phyloP scores from a whole-genome alignment of 2,329 filamentous ascomycete genomes.

The Pseudogymnoascus sp. region DNA sequence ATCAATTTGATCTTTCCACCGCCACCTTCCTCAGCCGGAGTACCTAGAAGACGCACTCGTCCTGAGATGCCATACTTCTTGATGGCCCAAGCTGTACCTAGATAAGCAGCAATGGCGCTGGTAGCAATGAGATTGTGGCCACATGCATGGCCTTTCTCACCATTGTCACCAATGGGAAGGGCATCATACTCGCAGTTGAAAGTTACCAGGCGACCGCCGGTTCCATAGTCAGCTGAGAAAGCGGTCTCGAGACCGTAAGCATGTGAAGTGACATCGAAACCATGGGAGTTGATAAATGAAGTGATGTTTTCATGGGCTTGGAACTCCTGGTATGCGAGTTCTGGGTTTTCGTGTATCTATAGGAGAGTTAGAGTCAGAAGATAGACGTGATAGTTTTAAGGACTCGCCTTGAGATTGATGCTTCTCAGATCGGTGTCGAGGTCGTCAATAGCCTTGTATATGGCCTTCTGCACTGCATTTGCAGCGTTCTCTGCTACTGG shows the following conservation, averaged over 20 bases:
- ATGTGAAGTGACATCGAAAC: slow-evolving; percentile 39
- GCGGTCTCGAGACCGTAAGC: slow-evolving; percentile 45
- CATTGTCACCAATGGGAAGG: too few species aligned
- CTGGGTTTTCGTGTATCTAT: slow-evolving; percentile 43
- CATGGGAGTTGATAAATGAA: slow-evolving; percentile 35
- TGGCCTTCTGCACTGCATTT: too few species aligned
- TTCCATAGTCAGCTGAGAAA: slow-evolving; percentile 40
- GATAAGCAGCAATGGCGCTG: slow-evolving; percentile 29
- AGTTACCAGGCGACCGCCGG: slow-evolving; percentile 34
- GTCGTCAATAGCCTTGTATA: too few species aligned
- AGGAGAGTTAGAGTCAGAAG: too few species aligned
- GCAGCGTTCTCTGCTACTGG: too few species aligned
- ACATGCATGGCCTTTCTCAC: slow-evolving; percentile 35
- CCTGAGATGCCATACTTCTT: slow-evolving; percentile 19
- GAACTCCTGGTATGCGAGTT: slow-evolving; percentile 43
- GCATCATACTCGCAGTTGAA: slow-evolving; percentile 43
- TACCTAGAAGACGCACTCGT: slow-evolving; percentile 26
- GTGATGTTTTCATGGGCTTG: slow-evolving; percentile 44
- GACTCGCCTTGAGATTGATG: too few species aligned
- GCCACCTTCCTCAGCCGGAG: slow-evolving; percentile 24
- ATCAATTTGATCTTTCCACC: slow-evolving; percentile 37
- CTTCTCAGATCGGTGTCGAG: too few species aligned
- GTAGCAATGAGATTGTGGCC: slow-evolving; percentile 38
- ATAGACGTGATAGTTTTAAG: too few species aligned
- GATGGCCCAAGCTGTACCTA: slow-evolving; percentile 27